These are phyloP conservation scores for Neonectria hederae DNA, from an alignment of 2,329 filamentous ascomycete genomes.

Conservation along the genomic window DNA sequence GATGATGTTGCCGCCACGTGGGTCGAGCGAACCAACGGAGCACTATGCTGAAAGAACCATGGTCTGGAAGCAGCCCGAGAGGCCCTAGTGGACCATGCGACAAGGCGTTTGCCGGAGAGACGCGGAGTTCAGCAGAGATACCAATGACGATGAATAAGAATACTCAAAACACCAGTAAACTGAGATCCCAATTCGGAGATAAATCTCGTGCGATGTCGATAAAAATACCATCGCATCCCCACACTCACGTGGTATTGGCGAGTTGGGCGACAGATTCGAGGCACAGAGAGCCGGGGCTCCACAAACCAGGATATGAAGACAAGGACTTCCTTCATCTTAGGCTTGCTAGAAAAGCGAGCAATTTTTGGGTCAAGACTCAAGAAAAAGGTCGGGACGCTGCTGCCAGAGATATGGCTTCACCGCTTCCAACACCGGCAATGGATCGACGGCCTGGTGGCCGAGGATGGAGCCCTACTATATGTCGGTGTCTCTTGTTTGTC, in stretches of 20 bases:
- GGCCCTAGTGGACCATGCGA: conserved; percentile 13
- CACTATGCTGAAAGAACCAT: conserved; percentile 48
- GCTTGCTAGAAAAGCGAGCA: background rate
- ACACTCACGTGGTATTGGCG: conserved; percentile 38
- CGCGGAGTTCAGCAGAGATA: conserved; percentile 1
- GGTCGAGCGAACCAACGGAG: conserved; percentile 42
- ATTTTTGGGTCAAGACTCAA: conserved; percentile 1
- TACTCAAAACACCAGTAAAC: conserved; percentile 7
- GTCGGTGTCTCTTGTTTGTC: conserved; percentile 8
- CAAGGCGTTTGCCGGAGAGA: conserved; percentile 1
- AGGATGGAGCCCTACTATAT: conserved; percentile 15
- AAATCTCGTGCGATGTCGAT: conserved; percentile 25
- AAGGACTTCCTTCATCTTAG: conserved; percentile 7
- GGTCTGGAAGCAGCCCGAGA: conserved; percentile 41
- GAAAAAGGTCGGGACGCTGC: background rate
- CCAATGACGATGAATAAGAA: conserved; percentile 18
- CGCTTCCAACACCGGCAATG: conserved; percentile 3
- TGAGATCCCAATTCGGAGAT: conserved; percentile 11
- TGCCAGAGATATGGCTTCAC: conserved; percentile 13
- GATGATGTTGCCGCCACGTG: conserved; percentile 48
- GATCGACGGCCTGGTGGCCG: conserved; percentile 5
- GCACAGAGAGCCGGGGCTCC: conserved; percentile 22
- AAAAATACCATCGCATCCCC: conserved; percentile 27
- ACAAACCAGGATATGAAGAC: conserved; percentile 20
- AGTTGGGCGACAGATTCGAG: conserved; percentile 20